phyloP scores from a whole-genome alignment of 352 stramenopile genomes.

The Phytophthora quininea region DNA sequence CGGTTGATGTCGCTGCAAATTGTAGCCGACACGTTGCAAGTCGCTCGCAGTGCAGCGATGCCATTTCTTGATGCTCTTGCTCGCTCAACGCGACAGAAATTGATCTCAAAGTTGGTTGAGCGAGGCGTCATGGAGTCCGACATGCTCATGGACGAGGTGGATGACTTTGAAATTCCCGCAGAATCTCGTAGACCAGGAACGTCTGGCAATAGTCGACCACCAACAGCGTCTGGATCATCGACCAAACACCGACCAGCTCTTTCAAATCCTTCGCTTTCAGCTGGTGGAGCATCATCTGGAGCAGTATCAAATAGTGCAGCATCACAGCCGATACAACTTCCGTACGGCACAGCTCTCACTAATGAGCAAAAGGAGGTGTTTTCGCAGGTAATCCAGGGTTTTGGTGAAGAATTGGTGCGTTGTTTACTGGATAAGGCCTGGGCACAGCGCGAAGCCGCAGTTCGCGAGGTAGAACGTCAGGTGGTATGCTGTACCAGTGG shows the following conservation, averaged over 20 bases:
- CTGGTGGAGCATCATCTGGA: slow-evolving; percentile 13
- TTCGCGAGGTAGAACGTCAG: slow-evolving; percentile 76
- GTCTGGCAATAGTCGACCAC: slow-evolving; percentile 56
- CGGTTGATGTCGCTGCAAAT: slow-evolving; percentile 71
- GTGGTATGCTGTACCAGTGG: slow-evolving; percentile 62
- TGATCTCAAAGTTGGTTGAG: slow-evolving; percentile 84
- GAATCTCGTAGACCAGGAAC: slow-evolving; percentile 55
- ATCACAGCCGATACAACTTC: slow-evolving; percentile 47
- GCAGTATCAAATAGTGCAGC: slow-evolving; percentile 16
- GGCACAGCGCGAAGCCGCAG: slow-evolving; percentile 73
- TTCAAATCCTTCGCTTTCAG: slow-evolving; percentile 59
- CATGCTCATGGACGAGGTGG: slow-evolving; percentile 85
- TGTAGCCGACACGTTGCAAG: slow-evolving; percentile 66
- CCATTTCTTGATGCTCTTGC: slow-evolving; percentile 74
- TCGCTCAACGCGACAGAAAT: slow-evolving; percentile 69
- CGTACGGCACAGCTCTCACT: slow-evolving; percentile 76
- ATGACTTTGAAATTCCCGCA: slow-evolving; percentile 72
- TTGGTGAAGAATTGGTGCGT: slow-evolving; percentile 76
- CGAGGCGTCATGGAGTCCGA: slow-evolving; percentile 72
- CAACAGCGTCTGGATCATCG: slow-evolving; percentile 73
- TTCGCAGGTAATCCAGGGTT: slow-evolving; percentile 51
- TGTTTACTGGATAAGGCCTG: slow-evolving; percentile 84
- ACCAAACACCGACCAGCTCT: slow-evolving; percentile 81
- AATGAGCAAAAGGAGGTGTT: slow-evolving; percentile 63
- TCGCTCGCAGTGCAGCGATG: slow-evolving; percentile 63